Evolutionary conservation across 1,139 yeast genomes (phyloP).

Genomic region (Hanseniaspora sp.): DNA sequence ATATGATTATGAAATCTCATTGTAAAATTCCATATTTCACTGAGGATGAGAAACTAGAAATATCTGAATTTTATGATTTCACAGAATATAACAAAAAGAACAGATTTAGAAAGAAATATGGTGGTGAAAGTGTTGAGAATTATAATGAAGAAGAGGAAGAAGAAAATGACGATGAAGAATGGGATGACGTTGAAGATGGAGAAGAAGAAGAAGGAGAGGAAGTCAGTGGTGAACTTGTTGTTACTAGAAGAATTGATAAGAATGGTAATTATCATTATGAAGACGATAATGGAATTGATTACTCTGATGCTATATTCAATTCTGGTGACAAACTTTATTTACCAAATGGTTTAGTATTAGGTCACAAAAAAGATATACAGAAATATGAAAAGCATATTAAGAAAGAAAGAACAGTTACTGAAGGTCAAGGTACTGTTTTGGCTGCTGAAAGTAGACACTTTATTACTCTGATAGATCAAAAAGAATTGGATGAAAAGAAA

Average conservation of each 20-base stretch:
- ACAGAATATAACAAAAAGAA: slow-evolving; percentile 44
- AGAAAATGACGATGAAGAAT: slow-evolving; percentile 35
- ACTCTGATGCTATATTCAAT: slow-evolving; percentile 40
- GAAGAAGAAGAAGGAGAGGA: slow-evolving; percentile 34
- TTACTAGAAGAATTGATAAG: slow-evolving; percentile 22
- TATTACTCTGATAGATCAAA: slow-evolving; percentile 42
- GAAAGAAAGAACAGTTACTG: slow-evolving; percentile 56
- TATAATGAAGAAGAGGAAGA: slow-evolving; percentile 32
- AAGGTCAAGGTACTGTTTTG: slow-evolving; percentile 87
- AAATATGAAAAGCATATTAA: slow-evolving; percentile 78
- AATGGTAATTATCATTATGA: slow-evolving; percentile 32
- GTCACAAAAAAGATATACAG: slow-evolving; percentile 69
- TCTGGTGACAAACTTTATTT: slow-evolving; percentile 70
- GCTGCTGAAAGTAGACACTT: slow-evolving; percentile 84
- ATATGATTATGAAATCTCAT: slow-evolving; percentile 80
- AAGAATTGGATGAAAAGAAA: slow-evolving; percentile 52
- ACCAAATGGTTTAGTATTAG: slow-evolving; percentile 78
- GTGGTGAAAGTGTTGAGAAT: slow-evolving; percentile 29
- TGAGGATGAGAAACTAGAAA: slow-evolving; percentile 75
- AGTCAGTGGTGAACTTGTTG: slow-evolving; percentile 21
- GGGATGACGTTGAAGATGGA: slow-evolving; percentile 29
- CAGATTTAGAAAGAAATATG: slow-evolving; percentile 21
- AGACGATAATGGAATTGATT: slow-evolving; percentile 42
- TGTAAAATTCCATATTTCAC: slow-evolving; percentile 81
- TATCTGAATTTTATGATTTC: slow-evolving; percentile 86